Evolutionary conservation across 345 rosid genomes (phyloP).

Genomic region (Eucalyptus tenuipes): DNA sequence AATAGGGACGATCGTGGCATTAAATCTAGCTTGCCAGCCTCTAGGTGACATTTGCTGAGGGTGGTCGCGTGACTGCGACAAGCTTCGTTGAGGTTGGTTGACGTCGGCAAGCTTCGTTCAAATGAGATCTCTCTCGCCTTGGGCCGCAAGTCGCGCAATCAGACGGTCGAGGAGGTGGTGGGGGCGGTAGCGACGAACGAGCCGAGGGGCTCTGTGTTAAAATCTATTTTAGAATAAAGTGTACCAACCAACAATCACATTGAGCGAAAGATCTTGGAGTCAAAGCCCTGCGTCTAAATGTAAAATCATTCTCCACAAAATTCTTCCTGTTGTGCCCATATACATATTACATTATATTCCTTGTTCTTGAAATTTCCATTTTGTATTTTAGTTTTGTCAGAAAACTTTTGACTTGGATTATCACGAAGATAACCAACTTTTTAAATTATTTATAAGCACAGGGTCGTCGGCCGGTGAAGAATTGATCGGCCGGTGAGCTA

Average conservation of each 20-base stretch:
- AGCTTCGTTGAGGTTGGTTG: no score
- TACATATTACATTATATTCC: not conserved
- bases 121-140: no score
- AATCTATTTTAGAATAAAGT: not conserved
- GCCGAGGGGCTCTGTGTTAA: not conserved
- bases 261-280: not conserved
- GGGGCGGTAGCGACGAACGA: not conserved
- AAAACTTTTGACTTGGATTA: not conserved
- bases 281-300: rapidly evolving
- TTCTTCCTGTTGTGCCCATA: not conserved
- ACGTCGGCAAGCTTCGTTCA: no score
- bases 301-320: not conserved
- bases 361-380: not conserved
- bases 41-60: no score
- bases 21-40: no score
- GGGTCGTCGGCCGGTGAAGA: rapidly evolving
- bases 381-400: not conserved
- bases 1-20: no score
- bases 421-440: no score
- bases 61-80: no score
- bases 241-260: not conserved
- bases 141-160: rapidly evolving
- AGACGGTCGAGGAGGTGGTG: no score
- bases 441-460: no score
- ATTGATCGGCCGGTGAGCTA: no score